Evolutionary conservation across 257 asterid species (phyloP).

Genomic region (Solanum virginianum): DNA sequence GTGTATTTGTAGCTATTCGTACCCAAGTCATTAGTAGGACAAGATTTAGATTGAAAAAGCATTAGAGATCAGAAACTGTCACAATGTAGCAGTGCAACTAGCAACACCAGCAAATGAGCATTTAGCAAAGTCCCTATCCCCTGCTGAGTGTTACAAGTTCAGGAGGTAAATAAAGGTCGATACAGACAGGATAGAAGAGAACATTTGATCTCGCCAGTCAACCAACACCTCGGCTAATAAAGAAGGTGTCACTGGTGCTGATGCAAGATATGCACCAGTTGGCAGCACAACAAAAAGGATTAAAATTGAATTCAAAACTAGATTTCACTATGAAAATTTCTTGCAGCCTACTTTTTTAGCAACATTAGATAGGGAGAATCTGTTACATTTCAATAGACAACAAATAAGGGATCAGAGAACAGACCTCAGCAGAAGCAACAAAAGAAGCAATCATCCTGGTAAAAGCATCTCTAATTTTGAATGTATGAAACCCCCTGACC

Average conservation of each 20-base stretch:
- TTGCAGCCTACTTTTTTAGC: not conserved
- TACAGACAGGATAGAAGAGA: not conserved
- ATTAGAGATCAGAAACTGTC: conserved; percentile 9
- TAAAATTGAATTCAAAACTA: not conserved
- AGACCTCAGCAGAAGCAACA: conserved; percentile 36
- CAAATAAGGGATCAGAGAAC: not conserved
- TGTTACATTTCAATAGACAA: not conserved
- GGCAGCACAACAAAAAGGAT: conserved; percentile 24
- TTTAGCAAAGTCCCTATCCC: conserved; percentile 52
- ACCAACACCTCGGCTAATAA: conserved; percentile 65
- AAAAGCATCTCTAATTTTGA: not conserved
- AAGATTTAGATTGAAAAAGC: not conserved
- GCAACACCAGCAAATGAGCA: conserved; percentile 52
- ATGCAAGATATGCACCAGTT: conserved; percentile 61
- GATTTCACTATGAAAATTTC: not conserved
- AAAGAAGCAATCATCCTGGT: not conserved
- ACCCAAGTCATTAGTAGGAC: not conserved
- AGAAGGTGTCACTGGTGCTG: conserved; percentile 78
- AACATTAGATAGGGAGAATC: not conserved
- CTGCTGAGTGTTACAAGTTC: conserved; percentile 10
- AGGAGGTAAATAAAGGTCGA: not conserved
- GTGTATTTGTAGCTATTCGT: not conserved
- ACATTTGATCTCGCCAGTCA: conserved; percentile 45
- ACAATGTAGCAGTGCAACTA: conserved; percentile 47
- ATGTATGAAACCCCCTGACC: too few species aligned